Base-by-base conservation (phyloP, 108 stramenopile genomes). In the Cafeteria roenbergensis region DNA sequence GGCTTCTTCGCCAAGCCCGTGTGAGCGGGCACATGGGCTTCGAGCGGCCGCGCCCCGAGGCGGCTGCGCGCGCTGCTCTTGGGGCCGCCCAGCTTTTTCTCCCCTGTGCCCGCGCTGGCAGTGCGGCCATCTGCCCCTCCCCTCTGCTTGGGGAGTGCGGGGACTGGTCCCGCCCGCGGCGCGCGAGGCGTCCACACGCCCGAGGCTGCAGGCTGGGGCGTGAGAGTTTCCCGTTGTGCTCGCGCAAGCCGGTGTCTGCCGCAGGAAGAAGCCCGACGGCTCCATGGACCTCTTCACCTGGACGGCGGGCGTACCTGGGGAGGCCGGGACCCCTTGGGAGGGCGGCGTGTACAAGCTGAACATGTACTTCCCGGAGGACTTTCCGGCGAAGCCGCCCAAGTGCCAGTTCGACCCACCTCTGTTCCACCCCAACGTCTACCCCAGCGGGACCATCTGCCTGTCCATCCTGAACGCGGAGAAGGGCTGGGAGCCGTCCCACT, bases 401-500 rank as follows among this genome's bases (percentile, higher is more conserved):
- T 93, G 92, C 80, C 90, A 91, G 78, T 95, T 90, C 69, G 76
- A 80, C 35, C 86, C 88, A 24, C 79, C 84, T 28, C 87, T 89
- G 37, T 87, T 89, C 57, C 89, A 90, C 66, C 86, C 86, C 25
- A 90, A 88, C 79, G 86, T 88, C 30, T 88, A 91, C 75, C 88
- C 88, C 0, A 85, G 75, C 48, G 96, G 96, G n/a, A 97, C 94
- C 21, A 89, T 97, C 66, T 97, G 96, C 75, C 79, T 97, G 25
- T 86, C 85, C 66, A 95, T 99, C 70, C 69, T 99, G 35, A 92
- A 95, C 64, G 97, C 94, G 72, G 97, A 96, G 72, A 90, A 98
- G 71, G 97, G 88, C 22, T 99, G 97, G 97, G 82, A 93, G 66
- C 97, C 97, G 22, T 91, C 93, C 12, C 93, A 96, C 76, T 94